A percentile compares a stretch with the other conserved stretches of the same genome.
Conservation (phyloP, 352 stramenopile genomes). For the Pythium dissotocum region DNA sequence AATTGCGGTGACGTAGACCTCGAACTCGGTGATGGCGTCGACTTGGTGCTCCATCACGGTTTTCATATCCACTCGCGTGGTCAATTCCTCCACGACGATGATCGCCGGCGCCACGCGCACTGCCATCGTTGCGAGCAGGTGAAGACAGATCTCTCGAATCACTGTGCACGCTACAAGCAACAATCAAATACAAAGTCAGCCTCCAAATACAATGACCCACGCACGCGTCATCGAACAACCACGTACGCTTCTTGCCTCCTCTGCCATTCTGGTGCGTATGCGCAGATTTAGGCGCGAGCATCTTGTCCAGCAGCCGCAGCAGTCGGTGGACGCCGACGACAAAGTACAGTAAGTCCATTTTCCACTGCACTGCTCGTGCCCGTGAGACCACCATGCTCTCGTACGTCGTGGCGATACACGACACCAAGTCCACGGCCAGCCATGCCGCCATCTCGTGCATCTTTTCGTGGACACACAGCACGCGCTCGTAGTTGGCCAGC, state of each 20-base stretch:
- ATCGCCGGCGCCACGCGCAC: conserved; percentile 40
- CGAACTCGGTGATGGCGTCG: conserved; percentile 54
- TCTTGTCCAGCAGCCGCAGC: conserved; percentile 51
- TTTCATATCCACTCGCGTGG: conserved; percentile 7
- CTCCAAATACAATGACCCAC: neutral
- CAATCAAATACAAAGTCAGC: neutral
- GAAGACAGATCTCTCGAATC: conserved; percentile 48
- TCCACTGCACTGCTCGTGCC: conserved; percentile 53
- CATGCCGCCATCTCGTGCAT: conserved; percentile 50
- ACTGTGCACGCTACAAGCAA: conserved; percentile 42
- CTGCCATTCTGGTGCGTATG: conserved; percentile 18
- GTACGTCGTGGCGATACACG: conserved; percentile 48
- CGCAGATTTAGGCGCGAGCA: conserved; percentile 36
- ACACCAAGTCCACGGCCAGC: conserved; percentile 51
- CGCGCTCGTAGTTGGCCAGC: conserved; percentile 49
- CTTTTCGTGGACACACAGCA: conserved; percentile 64
- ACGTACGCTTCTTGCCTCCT: conserved; percentile 42
- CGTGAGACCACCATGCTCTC: conserved; percentile 49
- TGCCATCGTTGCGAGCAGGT: conserved; percentile 50
- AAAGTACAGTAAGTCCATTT: conserved; percentile 74
- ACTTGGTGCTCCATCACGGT: conserved; percentile 10
- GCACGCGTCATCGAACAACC: neutral
- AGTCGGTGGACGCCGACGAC: conserved; percentile 57
- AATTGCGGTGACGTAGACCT: conserved; percentile 48
- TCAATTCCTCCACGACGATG: conserved; percentile 37